Evolutionary conservation across 495 filamentous ascomycete genomes (phyloP).

Genomic region (Talaromyces ruber): DNA sequence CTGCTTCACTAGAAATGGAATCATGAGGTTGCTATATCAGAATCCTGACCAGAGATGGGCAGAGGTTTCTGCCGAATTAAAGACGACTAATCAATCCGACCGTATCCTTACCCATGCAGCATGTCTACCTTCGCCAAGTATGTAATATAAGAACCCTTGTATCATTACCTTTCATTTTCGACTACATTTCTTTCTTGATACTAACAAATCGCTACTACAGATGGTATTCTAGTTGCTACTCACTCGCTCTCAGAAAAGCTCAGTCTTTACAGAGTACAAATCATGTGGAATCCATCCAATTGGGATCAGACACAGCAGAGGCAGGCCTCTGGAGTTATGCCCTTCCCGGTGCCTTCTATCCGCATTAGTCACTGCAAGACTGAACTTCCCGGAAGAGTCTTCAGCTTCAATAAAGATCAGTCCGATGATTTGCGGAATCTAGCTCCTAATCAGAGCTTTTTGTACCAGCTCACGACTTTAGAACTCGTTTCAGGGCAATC

Average conservation of each 20-base stretch:
- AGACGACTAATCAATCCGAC: slow-evolving; percentile 57
- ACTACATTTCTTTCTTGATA: slow-evolving; percentile 4
- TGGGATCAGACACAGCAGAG: slow-evolving; percentile 29
- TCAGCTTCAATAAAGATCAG: slow-evolving; percentile 14
- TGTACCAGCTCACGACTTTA: slow-evolving; percentile 55
- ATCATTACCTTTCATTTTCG: background rate
- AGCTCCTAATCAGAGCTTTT: slow-evolving; percentile 23
- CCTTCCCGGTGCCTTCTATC: slow-evolving; percentile 36
- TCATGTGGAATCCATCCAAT: slow-evolving; percentile 37
- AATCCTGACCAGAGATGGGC: slow-evolving; percentile 56
- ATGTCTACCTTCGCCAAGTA: slow-evolving; percentile 64
- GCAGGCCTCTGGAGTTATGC: slow-evolving; percentile 13
- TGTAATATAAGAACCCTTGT: slow-evolving; percentile 5
- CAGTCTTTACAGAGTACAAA: slow-evolving; percentile 49
- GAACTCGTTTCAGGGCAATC: slow-evolving; percentile 54
- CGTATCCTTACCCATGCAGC: slow-evolving; percentile 75
- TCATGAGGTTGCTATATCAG: slow-evolving; percentile 64
- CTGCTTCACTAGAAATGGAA: slow-evolving; percentile 59
- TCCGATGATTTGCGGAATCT: slow-evolving; percentile 21
- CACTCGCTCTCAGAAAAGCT: slow-evolving; percentile 61
- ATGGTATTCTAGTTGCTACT: slow-evolving; percentile 54
- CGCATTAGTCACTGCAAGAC: slow-evolving; percentile 32
- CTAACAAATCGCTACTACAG: slow-evolving; percentile 11
- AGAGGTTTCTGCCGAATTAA: slow-evolving; percentile 58
- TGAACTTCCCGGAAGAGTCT: slow-evolving; percentile 27